Percentiles rank a stretch among this genome's conserved stretches.
These are phyloP conservation scores for Oemleria cerasiformis DNA, from an alignment of 306 rosid genomes.

Conservation along the genomic window DNA sequence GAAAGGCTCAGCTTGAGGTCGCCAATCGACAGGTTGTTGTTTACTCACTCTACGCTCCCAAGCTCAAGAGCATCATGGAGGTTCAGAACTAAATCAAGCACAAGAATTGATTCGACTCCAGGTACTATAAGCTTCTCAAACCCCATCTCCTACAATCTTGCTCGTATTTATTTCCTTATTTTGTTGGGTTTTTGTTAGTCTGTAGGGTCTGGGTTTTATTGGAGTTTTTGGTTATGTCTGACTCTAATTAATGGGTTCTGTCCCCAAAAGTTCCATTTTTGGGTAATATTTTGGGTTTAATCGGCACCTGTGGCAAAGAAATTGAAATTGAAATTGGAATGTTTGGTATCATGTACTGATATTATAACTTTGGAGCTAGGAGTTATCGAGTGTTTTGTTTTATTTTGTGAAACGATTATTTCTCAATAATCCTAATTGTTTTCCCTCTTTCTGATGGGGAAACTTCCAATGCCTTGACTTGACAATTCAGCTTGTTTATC, in stretches of 20 bases:
- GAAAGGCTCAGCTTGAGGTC: constrained; percentile 41
- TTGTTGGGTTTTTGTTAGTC: not conserved
- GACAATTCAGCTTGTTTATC: not conserved
- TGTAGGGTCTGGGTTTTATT: not conserved
- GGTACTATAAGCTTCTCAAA: not conserved
- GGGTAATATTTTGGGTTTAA: not conserved
- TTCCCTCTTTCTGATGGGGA: not conserved
- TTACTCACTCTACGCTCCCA: constrained; percentile 54
- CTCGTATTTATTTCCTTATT: not conserved
- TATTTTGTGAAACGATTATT: not conserved
- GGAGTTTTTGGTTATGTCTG: not conserved
- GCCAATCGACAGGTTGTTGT: constrained; percentile 46
- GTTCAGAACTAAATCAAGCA: not conserved
- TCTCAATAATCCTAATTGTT: not conserved
- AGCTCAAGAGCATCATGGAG: constrained; percentile 57
- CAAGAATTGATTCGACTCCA: not conserved
- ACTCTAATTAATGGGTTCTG: not conserved
- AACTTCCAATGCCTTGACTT: not conserved
- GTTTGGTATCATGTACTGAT: not conserved
- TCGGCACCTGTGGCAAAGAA: not conserved
- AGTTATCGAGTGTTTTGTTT: not conserved
- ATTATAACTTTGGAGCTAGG: not conserved
- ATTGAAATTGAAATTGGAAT: not conserved
- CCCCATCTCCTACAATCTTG: not conserved
- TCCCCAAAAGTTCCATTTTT: not conserved